Percentiles rank a stretch among this genome's conserved stretches.
Evolutionary conservation across 75 land plant genomes (phyloP).

Genomic region (Selaginella moellendorffii): DNA sequence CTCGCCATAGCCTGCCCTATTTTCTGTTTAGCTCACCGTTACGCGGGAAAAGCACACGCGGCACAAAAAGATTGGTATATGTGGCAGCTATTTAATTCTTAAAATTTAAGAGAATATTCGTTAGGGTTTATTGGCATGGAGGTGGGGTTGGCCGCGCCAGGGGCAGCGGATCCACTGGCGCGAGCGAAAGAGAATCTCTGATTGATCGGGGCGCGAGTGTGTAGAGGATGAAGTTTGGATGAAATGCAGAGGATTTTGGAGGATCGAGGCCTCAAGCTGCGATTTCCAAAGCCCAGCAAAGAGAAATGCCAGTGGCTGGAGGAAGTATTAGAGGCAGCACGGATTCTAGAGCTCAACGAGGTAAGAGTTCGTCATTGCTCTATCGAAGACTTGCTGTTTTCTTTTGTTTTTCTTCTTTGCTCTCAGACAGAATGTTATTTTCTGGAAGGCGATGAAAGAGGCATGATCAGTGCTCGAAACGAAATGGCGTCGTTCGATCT

Average conservation of each 20-base stretch:
- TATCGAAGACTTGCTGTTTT: too few relatives aligned
- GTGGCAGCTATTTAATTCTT: too few relatives aligned
- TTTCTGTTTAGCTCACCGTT: background rate
- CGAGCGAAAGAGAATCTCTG: too few relatives aligned
- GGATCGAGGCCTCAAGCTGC: background rate
- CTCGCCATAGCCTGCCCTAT: background rate
- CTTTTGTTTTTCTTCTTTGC: too few relatives aligned
- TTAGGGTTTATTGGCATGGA: too few relatives aligned
- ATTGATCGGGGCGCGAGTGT: too few relatives aligned
- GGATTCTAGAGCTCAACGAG: background rate
- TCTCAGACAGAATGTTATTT: background rate
- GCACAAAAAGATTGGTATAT: too few relatives aligned
- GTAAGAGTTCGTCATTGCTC: too few relatives aligned
- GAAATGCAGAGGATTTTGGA: background rate
- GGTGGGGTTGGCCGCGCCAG: too few relatives aligned
- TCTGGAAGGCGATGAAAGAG: background rate
- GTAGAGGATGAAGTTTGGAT: too few relatives aligned
- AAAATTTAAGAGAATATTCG: too few relatives aligned
- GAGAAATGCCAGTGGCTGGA: background rate
- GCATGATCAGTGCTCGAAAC: background rate
- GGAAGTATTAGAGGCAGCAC: background rate
- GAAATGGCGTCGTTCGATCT: background rate
- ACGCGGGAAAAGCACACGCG: background rate
- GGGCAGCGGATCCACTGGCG: too few relatives aligned
- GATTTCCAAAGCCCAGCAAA: background rate